These are phyloP conservation scores for Coemansia sp. DNA, from an alignment of 192 early-diverging fungal genomes.

Conservation along the genomic window DNA sequence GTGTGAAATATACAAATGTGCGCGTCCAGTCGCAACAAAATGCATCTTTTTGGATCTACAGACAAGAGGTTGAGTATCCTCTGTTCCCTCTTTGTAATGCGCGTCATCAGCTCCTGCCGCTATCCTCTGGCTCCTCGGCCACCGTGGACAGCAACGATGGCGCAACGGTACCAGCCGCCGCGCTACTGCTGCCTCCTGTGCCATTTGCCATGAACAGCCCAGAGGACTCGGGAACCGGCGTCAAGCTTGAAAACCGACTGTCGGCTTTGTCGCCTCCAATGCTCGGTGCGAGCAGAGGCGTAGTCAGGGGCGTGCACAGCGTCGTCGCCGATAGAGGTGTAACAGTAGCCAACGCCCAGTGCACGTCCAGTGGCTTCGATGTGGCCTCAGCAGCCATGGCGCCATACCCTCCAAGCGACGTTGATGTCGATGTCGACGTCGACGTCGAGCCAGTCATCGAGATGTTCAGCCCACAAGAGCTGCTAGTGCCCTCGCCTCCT, in stretches of 20 bases:
- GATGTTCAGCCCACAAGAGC: slow-evolving; percentile 18
- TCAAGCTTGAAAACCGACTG: slow-evolving; percentile 19
- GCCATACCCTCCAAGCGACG: neutral
- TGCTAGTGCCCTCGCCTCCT: neutral
- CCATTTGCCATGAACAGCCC: neutral
- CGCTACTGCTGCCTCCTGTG: neutral
- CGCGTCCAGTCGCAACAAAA: neutral
- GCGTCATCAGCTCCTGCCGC: neutral
- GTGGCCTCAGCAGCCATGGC: neutral
- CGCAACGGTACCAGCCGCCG: slow-evolving; percentile 15
- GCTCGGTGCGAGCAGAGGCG: slow-evolving; percentile 20
- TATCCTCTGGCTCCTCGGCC: neutral
- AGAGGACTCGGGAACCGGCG: slow-evolving; percentile 28
- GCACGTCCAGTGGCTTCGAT: neutral
- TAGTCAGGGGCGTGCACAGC: slow-evolving; percentile 17
- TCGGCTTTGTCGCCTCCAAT: slow-evolving; percentile 11
- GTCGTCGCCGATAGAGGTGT: slow-evolving; percentile 27
- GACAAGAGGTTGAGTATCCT: neutral
- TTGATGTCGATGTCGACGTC: no score
- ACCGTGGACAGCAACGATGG: neutral
- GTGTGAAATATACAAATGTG: neutral
- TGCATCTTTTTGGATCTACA: slow-evolving; percentile 2
- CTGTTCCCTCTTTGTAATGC: neutral
- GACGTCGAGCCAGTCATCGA: slow-evolving; percentile 7
- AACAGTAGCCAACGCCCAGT: neutral